Conservation (phyloP, 129 eudicot species). For the Tagetes patula region DNA sequence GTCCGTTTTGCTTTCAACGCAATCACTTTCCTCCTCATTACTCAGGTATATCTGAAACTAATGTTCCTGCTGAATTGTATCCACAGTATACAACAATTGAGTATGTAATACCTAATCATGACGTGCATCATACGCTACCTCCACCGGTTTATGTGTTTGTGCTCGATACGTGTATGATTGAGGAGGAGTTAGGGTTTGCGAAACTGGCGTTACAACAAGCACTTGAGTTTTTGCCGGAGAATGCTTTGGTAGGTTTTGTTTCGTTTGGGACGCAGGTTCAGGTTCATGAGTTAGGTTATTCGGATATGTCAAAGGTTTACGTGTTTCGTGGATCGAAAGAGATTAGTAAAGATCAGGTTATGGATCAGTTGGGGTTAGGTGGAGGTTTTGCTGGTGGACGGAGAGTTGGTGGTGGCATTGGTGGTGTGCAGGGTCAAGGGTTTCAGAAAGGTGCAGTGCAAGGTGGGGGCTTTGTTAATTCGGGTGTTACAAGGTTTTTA, state of each 20-base stretch:
- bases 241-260: conserved; percentile 41
- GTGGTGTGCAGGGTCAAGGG: too few species aligned
- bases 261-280: conserved; percentile 43
- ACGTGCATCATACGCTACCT: conserved; percentile 12
- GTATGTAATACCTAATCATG: conserved; percentile 23
- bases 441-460: not conserved
- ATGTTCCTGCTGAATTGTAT: conserved; percentile 45
- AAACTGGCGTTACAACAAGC: conserved; percentile 67
- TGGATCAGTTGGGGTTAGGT: conserved; percentile 89
- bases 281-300: conserved; percentile 46
- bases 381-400: conserved; percentile 37
- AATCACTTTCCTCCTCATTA: conserved; percentile 64
- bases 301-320: conserved; percentile 83
- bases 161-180: conserved; percentile 82
- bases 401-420: conserved; percentile 39
- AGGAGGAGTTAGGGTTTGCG: conserved; percentile 83
- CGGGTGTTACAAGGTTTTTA: conserved; percentile 65
- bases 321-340: conserved; percentile 88
- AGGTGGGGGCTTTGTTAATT: conserved; percentile 39
- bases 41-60: conserved; percentile 47
- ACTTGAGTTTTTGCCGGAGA: conserved; percentile 39
- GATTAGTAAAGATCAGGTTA: conserved; percentile 75
- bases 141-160: conserved; percentile 72
- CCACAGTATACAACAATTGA: conserved; percentile 73
- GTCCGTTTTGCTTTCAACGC: conserved; percentile 43